A percentile compares a stretch with the other conserved stretches of the same genome.
phyloP scores from a whole-genome alignment of 345 rosid species.

The Kandelia obovata region DNA sequence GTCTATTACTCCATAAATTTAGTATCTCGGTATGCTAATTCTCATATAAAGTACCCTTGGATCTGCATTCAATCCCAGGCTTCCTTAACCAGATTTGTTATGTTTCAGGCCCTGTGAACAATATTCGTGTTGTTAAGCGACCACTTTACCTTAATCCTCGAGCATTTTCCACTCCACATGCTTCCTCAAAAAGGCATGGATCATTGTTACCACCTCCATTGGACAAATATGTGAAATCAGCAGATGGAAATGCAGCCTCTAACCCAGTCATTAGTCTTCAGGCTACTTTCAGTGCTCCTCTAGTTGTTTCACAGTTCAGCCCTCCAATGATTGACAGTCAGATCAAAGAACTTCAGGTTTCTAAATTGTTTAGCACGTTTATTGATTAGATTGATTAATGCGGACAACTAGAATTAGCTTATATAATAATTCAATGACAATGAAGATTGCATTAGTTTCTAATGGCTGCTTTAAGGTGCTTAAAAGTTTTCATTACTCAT shows the following conservation, averaged over 20 bases:
- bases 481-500: too few relatives aligned
- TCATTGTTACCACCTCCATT: constrained; percentile 55
- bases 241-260: constrained; percentile 37
- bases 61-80: not conserved
- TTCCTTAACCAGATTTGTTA: not conserved
- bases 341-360: constrained; percentile 69
- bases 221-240: constrained; percentile 44
- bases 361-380: constrained; percentile 3
- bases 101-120: constrained; percentile 64
- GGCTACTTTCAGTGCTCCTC: constrained; percentile 23
- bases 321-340: constrained; percentile 49
- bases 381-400: not conserved
- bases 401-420: not conserved
- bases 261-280: constrained; percentile 42
- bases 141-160: constrained; percentile 24
- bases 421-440: not conserved
- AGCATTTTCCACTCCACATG: constrained; percentile 22
- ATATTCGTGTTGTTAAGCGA: constrained; percentile 50
- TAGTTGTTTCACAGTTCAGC: constrained; percentile 32
- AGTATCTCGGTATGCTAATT: not conserved
- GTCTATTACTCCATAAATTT: too few relatives aligned
- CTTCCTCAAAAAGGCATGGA: constrained; percentile 51
- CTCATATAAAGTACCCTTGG: not conserved
- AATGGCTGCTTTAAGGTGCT: too few relatives aligned
- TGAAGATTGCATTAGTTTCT: too few relatives aligned